Evolutionary conservation across 164 flowering plant species (phyloP).

Genomic region (Hamamelis virginiana): DNA sequence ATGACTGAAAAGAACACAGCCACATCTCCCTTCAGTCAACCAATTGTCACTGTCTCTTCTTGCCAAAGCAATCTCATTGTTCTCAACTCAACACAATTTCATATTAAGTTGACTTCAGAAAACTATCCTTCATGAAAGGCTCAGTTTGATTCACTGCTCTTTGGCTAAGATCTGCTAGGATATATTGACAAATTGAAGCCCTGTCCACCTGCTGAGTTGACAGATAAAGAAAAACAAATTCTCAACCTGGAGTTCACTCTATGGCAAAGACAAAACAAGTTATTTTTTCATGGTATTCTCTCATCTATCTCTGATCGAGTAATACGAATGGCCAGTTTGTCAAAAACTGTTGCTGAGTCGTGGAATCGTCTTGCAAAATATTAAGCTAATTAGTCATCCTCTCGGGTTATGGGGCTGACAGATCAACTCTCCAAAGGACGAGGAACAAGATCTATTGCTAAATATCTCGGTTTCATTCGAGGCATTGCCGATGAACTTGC

Average conservation of each 20-base stretch:
- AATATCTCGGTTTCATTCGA: not conserved
- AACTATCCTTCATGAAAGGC: constrained; percentile 5
- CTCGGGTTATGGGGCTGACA: not conserved
- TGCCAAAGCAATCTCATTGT: not conserved
- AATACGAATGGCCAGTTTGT: not conserved
- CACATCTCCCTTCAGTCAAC: not conserved
- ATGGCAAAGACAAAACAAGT: not conserved
- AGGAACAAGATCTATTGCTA: not conserved
- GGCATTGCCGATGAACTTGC: not conserved
- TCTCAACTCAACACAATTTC: not conserved
- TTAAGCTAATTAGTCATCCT: not conserved
- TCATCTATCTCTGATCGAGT: not conserved
- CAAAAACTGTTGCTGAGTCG: not conserved
- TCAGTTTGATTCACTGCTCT: not conserved
- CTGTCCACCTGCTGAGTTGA: not conserved
- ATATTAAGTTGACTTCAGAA: not conserved
- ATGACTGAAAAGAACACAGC: too few relatives aligned
- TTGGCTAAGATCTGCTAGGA: not conserved
- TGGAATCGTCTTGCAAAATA: constrained; percentile 1
- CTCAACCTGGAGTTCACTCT: not conserved
- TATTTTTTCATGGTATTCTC: not conserved
- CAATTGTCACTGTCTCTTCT: not conserved
- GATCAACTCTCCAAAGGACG: not conserved
- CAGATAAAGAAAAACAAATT: not conserved
- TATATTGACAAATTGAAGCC: not conserved